These are phyloP conservation scores for Suillus occidentalis DNA, from an alignment of 768 basidiomycete species.

Conservation along the genomic window DNA sequence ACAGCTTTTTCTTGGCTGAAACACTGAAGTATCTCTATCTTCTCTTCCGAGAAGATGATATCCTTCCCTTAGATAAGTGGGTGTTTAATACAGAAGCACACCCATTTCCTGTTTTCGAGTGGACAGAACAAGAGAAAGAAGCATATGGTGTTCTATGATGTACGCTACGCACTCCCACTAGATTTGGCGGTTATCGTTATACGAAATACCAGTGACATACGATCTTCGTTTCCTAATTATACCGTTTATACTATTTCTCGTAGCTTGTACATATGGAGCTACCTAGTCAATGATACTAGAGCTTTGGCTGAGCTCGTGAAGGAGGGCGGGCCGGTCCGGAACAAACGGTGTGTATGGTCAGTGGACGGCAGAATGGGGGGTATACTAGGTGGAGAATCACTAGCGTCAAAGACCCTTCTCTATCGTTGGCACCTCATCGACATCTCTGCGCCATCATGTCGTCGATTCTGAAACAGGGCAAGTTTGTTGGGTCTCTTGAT, in stretches of 20 bases:
- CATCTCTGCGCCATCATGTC: conserved; percentile 25
- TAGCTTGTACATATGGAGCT: not conserved
- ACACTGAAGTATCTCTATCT: conserved; percentile 76
- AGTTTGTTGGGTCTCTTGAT: conserved; percentile 91
- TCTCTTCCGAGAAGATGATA: conserved; percentile 64
- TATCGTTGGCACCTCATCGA: not conserved
- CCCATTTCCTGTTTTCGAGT: conserved; percentile 69
- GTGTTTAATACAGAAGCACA: conserved; percentile 77
- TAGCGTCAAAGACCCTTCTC: conserved; percentile 14
- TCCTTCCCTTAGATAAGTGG: conserved; percentile 52
- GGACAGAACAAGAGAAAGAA: conserved; percentile 54
- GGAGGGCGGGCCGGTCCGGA: conserved; percentile 12
- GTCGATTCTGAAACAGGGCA: conserved; percentile 52
- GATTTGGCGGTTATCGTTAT: not conserved
- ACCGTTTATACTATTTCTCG: not conserved
- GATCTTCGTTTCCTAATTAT: not conserved
- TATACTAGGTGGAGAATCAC: not conserved
- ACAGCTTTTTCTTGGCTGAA: conserved; percentile 55
- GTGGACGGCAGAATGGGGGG: not conserved
- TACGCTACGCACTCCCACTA: not conserved
- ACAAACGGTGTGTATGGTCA: not conserved
- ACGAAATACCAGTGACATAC: not conserved
- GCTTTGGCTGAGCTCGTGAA: not conserved
- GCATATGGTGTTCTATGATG: conserved; percentile 36
- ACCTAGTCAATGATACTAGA: not conserved